Conservation (phyloP, 2,329 filamentous ascomycete genomes). For the Epichloe elymi region DNA sequence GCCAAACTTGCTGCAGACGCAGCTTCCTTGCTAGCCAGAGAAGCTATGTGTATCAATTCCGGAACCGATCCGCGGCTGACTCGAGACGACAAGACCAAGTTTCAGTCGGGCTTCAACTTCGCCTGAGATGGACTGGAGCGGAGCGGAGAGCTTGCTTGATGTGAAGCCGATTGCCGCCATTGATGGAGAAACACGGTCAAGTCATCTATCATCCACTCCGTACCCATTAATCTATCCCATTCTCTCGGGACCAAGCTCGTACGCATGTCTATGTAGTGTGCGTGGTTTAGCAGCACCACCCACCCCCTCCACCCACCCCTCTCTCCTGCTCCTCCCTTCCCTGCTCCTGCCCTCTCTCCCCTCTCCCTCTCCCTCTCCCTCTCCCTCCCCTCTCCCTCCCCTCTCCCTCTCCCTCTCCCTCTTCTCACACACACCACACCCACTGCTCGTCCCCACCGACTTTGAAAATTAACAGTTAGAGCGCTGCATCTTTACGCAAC, state of each 20-base stretch:
- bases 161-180: background rate
- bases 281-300: background rate
- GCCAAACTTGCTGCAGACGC: background rate
- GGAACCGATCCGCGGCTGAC: slow-evolving; percentile 1
- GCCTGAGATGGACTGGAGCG: background rate
- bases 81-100: background rate
- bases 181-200: background rate
- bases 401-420: background rate
- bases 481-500: too few species aligned
- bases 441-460: too few species aligned
- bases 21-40: background rate
- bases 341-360: background rate
- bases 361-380: background rate
- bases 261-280: background rate
- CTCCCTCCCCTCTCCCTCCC: background rate
- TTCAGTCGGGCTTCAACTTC: background rate
- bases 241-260: slow-evolving; percentile 8
- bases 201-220: background rate
- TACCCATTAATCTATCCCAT: slow-evolving; percentile 1
- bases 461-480: too few species aligned
- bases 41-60: background rate
- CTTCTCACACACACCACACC: too few species aligned
- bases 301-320: background rate
- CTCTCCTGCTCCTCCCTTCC: background rate
- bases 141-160: too few species aligned